Evolutionary conservation across 169 alveolate genomes (phyloP), one percentile per base, ranked within the genome.

Genomic region (Plasmodium vivax): DNA sequence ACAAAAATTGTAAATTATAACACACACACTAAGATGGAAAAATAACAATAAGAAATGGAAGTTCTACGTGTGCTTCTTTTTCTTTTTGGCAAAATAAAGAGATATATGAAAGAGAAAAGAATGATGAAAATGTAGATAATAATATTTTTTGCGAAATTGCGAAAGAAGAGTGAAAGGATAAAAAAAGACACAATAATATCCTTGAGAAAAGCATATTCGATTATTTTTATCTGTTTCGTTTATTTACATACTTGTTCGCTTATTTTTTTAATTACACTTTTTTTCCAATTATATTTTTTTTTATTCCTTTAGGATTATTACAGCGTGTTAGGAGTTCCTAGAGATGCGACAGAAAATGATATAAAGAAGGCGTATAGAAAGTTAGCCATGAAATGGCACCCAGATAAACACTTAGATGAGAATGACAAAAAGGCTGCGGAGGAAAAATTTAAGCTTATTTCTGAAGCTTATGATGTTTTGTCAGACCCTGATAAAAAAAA

Each of bases 401-500:
- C 75, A 27, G 83, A 74, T 74, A 74, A 74, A 74, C 83, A 74
- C 83, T 74, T 74, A 74, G 43, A 74, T 74, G 83, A 74, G 30
- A 43, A 74, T 0, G 83, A 74, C 5, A 74, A 74, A 74, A 74
- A 74, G 1, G 43, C 9, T 9, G 97, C 97, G 27, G 97, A 98
- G 74, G 98, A 97, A 68, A 96, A 96, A 97, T 98, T 98, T 92
- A 96, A 97, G 88, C 98, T 97, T 85, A 95, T 99, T 43, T 96
- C 98, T 36, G 97, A 97, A 90, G 99, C 99, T 2, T 98, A 98
- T 85, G 99, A 99, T 92, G 97, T 98, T n/a, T 95, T 99, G 9
- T 95, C 98, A 14, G 99, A 99, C 84, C 98, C 99, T 7, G 98
- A 98, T 92, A 98, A 98, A 92, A 95, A 98, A 79, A 98, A 97